Evolutionary conservation across 2,329 filamentous ascomycete genomes (phyloP), one percentile per base, ranked within the genome.

Genomic region (Hymenoscyphus salicellus): DNA sequence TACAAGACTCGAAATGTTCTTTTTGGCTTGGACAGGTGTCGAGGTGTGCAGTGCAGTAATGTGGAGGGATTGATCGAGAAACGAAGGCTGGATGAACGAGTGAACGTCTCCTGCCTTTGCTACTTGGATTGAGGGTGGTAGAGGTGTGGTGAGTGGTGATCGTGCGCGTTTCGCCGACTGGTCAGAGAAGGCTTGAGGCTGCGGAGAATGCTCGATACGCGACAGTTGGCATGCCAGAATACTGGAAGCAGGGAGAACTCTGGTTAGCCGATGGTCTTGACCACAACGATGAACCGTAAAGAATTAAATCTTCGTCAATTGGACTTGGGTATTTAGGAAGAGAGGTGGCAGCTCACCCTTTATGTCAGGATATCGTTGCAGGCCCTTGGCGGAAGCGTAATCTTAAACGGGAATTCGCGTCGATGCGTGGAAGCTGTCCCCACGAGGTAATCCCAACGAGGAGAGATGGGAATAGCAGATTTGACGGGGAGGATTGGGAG

Each of bases 71-170:
- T 3, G 55, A 46, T 52, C 64, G 70, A 64, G 66, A 68, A 64
- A 46, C 43, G 43, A 64, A 69, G 72, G 71, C 63, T 61, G 73
- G 74, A 76, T 76, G 70, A 75, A 75, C 74, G 74, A 76, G 73
- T 74, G 69, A 76, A 76, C 74, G 74, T 74, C 73, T 76, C 74
- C 74, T 70, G 69, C 73, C 71, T 72, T 66, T 65, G 63, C 67
- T 66, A 57, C 60, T 67, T 62, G 65, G 52, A 60, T 66, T 56
- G 55, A 32, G 26, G 55, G 20, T 20, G 8, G 16, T 55, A 5
- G 52, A n/a, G 55, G 17, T 55, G 17, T 16, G 20, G 10, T 16
- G 59, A 65, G 64, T 57, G 66, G 62, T 61, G 49, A 55, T 60
- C 62, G 63, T 69, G 67, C 63, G 68, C 71, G 46, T 52, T 52